Percentiles rank a stretch among this genome's conserved stretches.
phyloP scores from a whole-genome alignment of 1,139 yeast genomes.

The Yamadazyma atmosphaerica region DNA sequence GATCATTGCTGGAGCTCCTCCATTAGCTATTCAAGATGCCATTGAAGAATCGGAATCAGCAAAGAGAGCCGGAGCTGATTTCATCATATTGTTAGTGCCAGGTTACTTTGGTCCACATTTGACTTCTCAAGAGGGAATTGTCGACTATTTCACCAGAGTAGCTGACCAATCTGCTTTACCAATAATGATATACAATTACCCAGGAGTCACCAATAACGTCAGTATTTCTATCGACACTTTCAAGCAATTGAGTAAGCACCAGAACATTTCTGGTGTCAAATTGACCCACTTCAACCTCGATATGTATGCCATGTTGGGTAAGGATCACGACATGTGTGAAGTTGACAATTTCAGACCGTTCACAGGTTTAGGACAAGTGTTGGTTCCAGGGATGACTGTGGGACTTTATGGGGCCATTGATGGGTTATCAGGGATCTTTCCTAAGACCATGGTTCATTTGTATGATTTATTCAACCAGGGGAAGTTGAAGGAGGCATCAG shows the following conservation, averaged over 20 bases:
- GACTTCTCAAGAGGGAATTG: constrained; percentile 34
- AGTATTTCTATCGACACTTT: constrained; percentile 35
- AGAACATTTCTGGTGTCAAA: constrained; percentile 39
- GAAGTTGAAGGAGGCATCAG: constrained; percentile 37
- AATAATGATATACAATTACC: constrained; percentile 36
- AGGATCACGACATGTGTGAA: constrained; percentile 28
- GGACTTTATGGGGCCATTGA: constrained; percentile 48
- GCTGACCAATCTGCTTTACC: constrained; percentile 35
- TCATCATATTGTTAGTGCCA: constrained; percentile 31
- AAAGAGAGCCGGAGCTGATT: constrained; percentile 36
- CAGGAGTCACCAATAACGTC: constrained; percentile 41
- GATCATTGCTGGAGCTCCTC: constrained; percentile 38
- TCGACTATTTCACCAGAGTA: constrained; percentile 30
- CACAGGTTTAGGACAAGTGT: constrained; percentile 51
- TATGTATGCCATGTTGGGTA: constrained; percentile 38
- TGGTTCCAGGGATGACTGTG: constrained; percentile 44
- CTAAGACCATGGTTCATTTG: constrained; percentile 37
- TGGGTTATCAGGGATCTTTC: constrained; percentile 44
- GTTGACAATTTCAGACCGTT: constrained; percentile 38
- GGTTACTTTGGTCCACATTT: constrained; percentile 36
- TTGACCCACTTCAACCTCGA: constrained; percentile 42
- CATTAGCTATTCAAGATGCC: constrained; percentile 28
- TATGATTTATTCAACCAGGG: constrained; percentile 28
- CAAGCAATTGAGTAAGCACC: constrained; percentile 28
- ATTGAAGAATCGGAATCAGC: constrained; percentile 28